phyloP scores from a whole-genome alignment of 208 protist species.

The Wallacemonas rigidus region DNA sequence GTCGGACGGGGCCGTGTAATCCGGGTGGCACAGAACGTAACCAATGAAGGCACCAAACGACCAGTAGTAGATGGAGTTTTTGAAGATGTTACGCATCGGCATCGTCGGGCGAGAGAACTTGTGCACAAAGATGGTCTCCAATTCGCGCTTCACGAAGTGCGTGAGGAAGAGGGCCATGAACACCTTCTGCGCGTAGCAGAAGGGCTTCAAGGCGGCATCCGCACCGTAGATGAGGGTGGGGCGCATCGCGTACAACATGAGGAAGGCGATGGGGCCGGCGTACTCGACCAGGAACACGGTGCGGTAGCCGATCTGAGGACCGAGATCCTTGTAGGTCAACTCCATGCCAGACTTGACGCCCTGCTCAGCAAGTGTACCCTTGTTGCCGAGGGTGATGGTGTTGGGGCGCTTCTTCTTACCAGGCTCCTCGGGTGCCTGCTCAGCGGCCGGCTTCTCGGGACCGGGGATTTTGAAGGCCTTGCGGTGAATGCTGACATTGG shows the following conservation, averaged over 20 bases:
- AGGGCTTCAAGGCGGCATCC: conserved; percentile 27
- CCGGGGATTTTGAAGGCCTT: conserved; percentile 74
- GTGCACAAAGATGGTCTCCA: conserved; percentile 96
- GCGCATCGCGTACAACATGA: conserved; percentile 80
- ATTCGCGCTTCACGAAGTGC: conserved; percentile 94
- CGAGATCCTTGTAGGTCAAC: conserved; percentile 92
- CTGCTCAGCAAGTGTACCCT: conserved; percentile 51
- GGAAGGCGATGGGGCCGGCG: conserved; percentile 92
- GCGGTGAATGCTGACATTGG: conserved; percentile 56
- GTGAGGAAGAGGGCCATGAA: conserved; percentile 81
- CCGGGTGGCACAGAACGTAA: conserved; percentile 89
- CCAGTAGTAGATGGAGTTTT: conserved; percentile 97
- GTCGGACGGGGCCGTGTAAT: conserved; percentile 75
- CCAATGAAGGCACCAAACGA: conserved; percentile 89
- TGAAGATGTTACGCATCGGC: conserved; percentile 95
- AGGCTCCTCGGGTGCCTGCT: conserved; percentile 26
- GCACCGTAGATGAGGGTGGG: conserved; percentile 75
- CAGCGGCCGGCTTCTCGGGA: conserved; percentile 19
- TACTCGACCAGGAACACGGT: conserved; percentile 96
- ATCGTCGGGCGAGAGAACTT: conserved; percentile 94
- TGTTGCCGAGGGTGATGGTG: conserved; percentile 50
- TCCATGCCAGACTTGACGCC: conserved; percentile 66
- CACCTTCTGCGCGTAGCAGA: conserved; percentile 76
- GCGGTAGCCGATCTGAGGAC: conserved; percentile 92
- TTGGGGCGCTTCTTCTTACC: conserved; percentile 45